These are phyloP conservation scores for Pseudoneurospora amorphoporcata DNA, from an alignment of 495 filamentous ascomycete genomes.

Conservation along the genomic window DNA sequence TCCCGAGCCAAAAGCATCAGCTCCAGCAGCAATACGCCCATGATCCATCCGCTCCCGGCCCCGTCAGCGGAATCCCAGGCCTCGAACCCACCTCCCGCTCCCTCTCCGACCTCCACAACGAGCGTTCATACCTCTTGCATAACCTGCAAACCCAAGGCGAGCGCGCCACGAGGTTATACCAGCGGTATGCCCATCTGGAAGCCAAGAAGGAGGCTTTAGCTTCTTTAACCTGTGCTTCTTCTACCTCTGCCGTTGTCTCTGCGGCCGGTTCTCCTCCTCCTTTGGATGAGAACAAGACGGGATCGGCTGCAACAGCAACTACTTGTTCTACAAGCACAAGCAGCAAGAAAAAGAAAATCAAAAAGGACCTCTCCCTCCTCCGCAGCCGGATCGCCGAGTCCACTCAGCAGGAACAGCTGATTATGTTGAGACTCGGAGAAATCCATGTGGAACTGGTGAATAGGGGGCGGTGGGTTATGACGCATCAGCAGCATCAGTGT, in stretches of 20 bases:
- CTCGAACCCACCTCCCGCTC: conserved; percentile 18
- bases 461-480: conserved; percentile 24
- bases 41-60: background rate
- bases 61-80: conserved; percentile 5
- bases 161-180: conserved; percentile 21
- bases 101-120: conserved; percentile 26
- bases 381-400: conserved; percentile 22
- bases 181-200: conserved; percentile 19
- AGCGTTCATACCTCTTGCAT: conserved; percentile 29
- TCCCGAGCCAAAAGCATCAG: background rate
- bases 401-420: conserved; percentile 28
- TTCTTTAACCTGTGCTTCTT: background rate
- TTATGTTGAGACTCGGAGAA: conserved; percentile 32
- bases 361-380: conserved; percentile 7
- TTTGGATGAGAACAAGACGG: background rate
- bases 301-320: background rate
- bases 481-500: conserved; percentile 14
- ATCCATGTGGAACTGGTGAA: conserved; percentile 33
- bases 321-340: background rate
- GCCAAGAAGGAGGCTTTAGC: background rate
- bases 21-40: background rate
- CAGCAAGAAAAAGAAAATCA: conserved; percentile 4
- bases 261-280: background rate
- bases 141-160: conserved; percentile 27
- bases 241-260: background rate